phyloP scores from a whole-genome alignment of 305 asterid genomes.

The Ruellia speciosa region DNA sequence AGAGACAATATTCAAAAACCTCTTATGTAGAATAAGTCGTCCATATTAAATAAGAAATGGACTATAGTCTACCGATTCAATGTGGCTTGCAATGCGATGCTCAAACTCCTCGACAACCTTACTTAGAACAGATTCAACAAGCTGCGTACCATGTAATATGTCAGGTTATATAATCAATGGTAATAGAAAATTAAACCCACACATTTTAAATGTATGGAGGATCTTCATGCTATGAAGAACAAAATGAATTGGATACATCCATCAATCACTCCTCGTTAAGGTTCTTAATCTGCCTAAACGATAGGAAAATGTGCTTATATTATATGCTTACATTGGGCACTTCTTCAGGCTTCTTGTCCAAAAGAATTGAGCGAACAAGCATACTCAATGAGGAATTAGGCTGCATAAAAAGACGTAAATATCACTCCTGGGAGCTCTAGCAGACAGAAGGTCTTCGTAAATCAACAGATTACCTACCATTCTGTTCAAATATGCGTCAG shows the following conservation, averaged over 20 bases:
- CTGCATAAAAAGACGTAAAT: constrained; percentile 35
- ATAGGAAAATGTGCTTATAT: constrained; percentile 8
- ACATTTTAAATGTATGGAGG: neutral
- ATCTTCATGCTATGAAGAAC: no score
- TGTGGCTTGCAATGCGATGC: constrained; percentile 35
- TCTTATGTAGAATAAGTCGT: neutral
- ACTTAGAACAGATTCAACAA: constrained; percentile 58
- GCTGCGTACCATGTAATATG: constrained; percentile 28
- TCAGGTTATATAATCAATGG: neutral
- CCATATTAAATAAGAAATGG: neutral
- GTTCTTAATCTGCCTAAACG: no score
- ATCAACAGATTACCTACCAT: constrained; percentile 33
- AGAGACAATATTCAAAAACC: neutral
- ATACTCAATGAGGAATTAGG: constrained; percentile 60
- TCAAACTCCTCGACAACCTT: constrained; percentile 74
- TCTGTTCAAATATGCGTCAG: constrained; percentile 37
- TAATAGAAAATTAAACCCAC: neutral
- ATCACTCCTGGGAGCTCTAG: constrained; percentile 11
- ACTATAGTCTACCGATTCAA: constrained; percentile 25
- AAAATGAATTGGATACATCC: no score
- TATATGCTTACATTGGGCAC: constrained; percentile 55
- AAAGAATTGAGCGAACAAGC: constrained; percentile 67
- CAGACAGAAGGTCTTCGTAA: constrained; percentile 7
- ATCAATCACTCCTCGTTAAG: no score
- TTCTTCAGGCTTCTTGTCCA: constrained; percentile 85